phyloP scores from a whole-genome alignment of 139 green algal genomes.

The Chlorella vulgaris region DNA sequence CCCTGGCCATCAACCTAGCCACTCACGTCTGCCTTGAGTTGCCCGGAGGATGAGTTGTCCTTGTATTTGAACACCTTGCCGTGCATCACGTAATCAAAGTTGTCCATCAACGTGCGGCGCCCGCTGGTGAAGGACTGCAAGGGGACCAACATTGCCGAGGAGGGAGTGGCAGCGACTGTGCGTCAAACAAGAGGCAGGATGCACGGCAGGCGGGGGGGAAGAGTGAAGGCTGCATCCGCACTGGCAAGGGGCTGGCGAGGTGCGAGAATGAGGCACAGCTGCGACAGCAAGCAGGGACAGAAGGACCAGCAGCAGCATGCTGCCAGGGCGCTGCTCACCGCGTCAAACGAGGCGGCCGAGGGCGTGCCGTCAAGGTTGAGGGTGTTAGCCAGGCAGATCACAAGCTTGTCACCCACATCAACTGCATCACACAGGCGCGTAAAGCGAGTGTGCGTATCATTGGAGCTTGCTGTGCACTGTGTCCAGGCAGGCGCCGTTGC shows the following conservation, averaged over 20 bases:
- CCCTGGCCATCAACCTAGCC: neutral
- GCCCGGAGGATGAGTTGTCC: conserved; percentile 53
- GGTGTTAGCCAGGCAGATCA: conserved; percentile 83
- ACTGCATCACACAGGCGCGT: conserved; percentile 48
- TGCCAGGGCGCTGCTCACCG: conserved; percentile 44
- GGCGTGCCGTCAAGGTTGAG: conserved; percentile 79
- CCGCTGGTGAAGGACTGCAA: conserved; percentile 60
- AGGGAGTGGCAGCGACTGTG: neutral
- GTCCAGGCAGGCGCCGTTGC: too few species aligned
- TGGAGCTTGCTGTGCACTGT: too few species aligned
- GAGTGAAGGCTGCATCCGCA: too few species aligned
- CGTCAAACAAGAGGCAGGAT: neutral
- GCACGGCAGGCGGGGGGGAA: too few species aligned
- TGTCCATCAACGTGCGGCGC: conserved; percentile 79
- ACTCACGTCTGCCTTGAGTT: conserved; percentile 51
- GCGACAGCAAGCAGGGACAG: too few species aligned
- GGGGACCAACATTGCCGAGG: conserved; percentile 34
- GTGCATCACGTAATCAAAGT: conserved; percentile 97
- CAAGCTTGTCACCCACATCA: conserved; percentile 80
- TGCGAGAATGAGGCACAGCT: too few species aligned
- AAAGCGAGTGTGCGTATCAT: too few species aligned
- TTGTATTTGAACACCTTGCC: conserved; percentile 93
- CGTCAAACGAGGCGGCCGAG: conserved; percentile 63
- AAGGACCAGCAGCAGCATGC: too few species aligned
- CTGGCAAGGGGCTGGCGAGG: too few species aligned